Evolutionary conservation across 169 alveolate genomes (phyloP).

Genomic region (Theileria annulata): DNA sequence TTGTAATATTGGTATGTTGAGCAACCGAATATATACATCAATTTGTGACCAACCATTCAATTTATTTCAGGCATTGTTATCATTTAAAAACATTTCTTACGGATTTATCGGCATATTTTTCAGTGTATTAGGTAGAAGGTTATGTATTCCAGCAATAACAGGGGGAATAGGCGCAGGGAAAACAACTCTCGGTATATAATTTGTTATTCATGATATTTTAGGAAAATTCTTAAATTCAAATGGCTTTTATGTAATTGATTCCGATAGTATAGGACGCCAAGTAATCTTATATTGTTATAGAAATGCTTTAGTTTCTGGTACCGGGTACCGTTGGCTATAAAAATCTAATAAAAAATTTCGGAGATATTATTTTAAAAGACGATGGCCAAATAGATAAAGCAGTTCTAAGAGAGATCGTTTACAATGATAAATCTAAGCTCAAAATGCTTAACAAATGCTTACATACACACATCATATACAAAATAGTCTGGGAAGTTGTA

Average conservation of each 20-base stretch:
- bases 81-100: slow-evolving; percentile 31
- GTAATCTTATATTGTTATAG: slow-evolving; percentile 42
- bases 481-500: slow-evolving; percentile 71
- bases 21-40: no score
- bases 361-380: slow-evolving; percentile 66
- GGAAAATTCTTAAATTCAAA: slow-evolving; percentile 29
- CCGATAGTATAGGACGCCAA: slow-evolving; percentile 71
- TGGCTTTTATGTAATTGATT: slow-evolving; percentile 42
- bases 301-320: slow-evolving; percentile 56
- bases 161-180: slow-evolving; percentile 81
- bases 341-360: slow-evolving; percentile 69
- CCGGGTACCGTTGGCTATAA: slow-evolving; percentile 72
- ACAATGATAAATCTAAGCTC: slow-evolving; percentile 69
- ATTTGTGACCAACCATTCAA: no score
- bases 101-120: slow-evolving; percentile 58
- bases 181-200: slow-evolving; percentile 72
- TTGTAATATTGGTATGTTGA: slow-evolving; percentile 64
- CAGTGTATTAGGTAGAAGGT: slow-evolving; percentile 58
- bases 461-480: slow-evolving; percentile 70
- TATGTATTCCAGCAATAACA: slow-evolving; percentile 76
- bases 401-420: slow-evolving; percentile 73
- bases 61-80: slow-evolving; percentile 46
- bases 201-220: neutral
- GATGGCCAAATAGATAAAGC: slow-evolving; percentile 73
- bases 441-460: slow-evolving; percentile 68